phyloP scores from a whole-genome alignment of 2,329 filamentous ascomycete species.

The Penicillium griseofulvum region DNA sequence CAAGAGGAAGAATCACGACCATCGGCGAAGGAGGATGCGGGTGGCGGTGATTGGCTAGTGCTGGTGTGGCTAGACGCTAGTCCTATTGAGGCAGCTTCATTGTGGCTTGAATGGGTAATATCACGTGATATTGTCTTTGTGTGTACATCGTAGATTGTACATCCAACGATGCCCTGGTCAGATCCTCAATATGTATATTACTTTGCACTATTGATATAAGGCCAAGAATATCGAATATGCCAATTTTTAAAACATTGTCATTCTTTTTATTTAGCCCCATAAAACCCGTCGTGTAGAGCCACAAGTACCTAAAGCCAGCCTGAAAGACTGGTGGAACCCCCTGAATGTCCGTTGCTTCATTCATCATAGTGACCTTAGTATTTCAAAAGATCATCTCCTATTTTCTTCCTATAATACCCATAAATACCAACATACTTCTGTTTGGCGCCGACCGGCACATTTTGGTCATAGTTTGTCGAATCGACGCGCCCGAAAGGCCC shows the following conservation, averaged over 20 bases:
- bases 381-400: slow-evolving; percentile 3
- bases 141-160: background rate
- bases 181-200: slow-evolving; percentile 9
- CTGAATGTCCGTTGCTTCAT: slow-evolving; percentile 22
- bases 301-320: slow-evolving; percentile 4
- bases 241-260: background rate
- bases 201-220: background rate
- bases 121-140: slow-evolving; percentile 5
- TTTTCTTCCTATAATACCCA: background rate
- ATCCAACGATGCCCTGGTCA: slow-evolving; percentile 1
- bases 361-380: slow-evolving; percentile 4
- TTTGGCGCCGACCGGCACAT: slow-evolving; percentile 20
- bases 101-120: background rate
- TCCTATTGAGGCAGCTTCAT: background rate
- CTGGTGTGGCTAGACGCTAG: slow-evolving; percentile 8
- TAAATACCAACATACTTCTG: background rate
- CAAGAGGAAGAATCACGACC: slow-evolving; percentile 18
- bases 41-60: slow-evolving; percentile 19
- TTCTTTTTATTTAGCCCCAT: background rate
- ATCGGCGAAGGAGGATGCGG: slow-evolving; percentile 21
- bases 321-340: slow-evolving; percentile 20
- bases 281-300: background rate
- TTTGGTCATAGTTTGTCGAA: slow-evolving; percentile 18
- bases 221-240: background rate
- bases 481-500: slow-evolving; percentile 26